Percentiles rank a stretch among this genome's conserved stretches.
phyloP scores from a whole-genome alignment of 2,329 filamentous ascomycete genomes.

The Ophiostoma novo-ulmi region DNA sequence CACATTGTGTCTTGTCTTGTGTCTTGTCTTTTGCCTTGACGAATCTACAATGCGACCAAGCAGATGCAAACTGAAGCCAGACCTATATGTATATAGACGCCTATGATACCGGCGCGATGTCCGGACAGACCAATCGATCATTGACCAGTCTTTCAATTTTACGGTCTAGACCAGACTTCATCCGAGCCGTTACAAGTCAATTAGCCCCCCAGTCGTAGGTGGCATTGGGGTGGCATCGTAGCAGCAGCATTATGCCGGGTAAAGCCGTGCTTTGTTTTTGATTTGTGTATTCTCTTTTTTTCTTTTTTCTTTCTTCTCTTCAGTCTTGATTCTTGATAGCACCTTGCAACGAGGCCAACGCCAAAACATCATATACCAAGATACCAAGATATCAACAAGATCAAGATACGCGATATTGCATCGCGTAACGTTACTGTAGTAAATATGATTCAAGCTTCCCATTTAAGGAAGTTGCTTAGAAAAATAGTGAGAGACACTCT shows the following conservation, averaged over 20 bases:
- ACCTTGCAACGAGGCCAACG: neutral
- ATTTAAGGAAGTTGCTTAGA: neutral
- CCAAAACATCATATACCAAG: neutral
- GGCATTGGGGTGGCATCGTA: neutral
- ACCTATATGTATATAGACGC: neutral
- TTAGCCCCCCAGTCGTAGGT: neutral
- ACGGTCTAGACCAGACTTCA: neutral
- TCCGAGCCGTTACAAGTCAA: neutral
- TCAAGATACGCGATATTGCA: neutral
- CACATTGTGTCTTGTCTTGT: conserved; percentile 3
- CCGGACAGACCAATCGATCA: neutral
- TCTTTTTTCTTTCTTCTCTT: neutral
- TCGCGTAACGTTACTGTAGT: conserved; percentile 9
- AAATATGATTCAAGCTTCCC: neutral
- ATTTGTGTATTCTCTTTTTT: neutral
- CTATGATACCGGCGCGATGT: neutral
- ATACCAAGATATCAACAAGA: neutral
- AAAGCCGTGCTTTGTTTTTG: neutral
- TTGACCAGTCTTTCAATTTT: neutral
- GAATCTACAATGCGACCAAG: neutral
- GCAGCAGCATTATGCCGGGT: neutral
- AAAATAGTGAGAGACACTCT: neutral
- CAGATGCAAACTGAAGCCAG: neutral
- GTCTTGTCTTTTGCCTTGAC: neutral
- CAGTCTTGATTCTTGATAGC: neutral